A percentile compares a stretch with the other conserved stretches of the same genome.
Evolutionary conservation across 139 green algal species (phyloP).

Genomic region (Coelastrella sp.): DNA sequence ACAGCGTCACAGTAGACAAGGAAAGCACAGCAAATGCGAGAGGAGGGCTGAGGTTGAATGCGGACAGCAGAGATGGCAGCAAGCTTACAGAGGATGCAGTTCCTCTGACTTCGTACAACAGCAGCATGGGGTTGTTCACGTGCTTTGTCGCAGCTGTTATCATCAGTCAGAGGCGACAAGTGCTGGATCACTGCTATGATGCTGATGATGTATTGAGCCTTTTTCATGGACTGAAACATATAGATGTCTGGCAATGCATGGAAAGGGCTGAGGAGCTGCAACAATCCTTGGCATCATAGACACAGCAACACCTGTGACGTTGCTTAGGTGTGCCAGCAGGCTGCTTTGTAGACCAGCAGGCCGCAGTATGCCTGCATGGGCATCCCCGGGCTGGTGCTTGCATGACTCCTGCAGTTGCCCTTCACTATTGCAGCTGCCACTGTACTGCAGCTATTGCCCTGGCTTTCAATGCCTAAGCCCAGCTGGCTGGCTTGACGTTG

Average conservation of each 20-base stretch:
- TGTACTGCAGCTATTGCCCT: no score
- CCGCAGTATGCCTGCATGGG: no score
- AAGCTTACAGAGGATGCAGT: background rate
- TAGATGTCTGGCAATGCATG: slow-evolving; percentile 52
- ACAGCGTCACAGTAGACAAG: background rate
- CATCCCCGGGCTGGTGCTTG: no score
- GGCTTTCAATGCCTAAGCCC: no score
- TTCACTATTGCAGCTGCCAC: no score
- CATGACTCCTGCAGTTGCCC: no score
- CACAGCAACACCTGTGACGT: background rate
- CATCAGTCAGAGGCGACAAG: slow-evolving; percentile 53
- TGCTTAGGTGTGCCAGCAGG: background rate
- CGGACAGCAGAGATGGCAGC: slow-evolving; percentile 18
- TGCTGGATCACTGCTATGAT: slow-evolving; percentile 72
- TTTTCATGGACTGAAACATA: slow-evolving; percentile 63
- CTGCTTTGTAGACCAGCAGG: background rate
- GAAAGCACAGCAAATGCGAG: slow-evolving; percentile 3
- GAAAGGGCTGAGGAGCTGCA: slow-evolving; percentile 28
- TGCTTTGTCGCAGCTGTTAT: slow-evolving; percentile 78
- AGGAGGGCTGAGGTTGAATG: background rate
- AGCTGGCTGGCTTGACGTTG: no score
- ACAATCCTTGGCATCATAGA: background rate
- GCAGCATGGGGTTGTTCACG: slow-evolving; percentile 74
- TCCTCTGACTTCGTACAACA: background rate
- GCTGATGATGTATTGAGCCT: slow-evolving; percentile 80